These are phyloP conservation scores for Lentinus polychrous DNA, from an alignment of 1,284 basidiomycete species.

Conservation along the genomic window DNA sequence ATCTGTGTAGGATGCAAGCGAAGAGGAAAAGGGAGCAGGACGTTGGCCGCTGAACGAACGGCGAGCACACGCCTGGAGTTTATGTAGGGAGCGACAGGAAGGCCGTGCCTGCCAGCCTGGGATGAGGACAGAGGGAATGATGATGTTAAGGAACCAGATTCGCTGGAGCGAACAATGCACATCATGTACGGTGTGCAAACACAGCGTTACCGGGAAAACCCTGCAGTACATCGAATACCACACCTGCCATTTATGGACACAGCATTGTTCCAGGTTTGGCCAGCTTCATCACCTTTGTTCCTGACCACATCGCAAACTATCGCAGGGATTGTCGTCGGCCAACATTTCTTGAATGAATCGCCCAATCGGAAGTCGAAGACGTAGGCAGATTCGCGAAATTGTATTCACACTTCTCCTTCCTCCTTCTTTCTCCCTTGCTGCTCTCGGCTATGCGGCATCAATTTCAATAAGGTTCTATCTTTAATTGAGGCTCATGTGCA, in stretches of 20 bases:
- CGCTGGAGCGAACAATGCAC: conserved; percentile 22
- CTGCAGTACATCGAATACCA: conserved; percentile 20
- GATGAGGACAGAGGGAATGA: conserved; percentile 16
- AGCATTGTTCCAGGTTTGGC: conserved; percentile 23
- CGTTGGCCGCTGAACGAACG: conserved; percentile 16
- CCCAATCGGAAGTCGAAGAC: no score
- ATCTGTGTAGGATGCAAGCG: conserved; percentile 9
- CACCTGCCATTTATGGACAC: conserved; percentile 19
- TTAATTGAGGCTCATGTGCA: no score
- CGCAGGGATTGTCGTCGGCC: not conserved
- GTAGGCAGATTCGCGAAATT: no score
- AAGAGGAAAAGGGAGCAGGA: conserved; percentile 6
- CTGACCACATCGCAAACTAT: not conserved
- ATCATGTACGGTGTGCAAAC: conserved; percentile 8
- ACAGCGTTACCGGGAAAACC: conserved; percentile 6
- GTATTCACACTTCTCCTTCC: no score
- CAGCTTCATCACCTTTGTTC: conserved; percentile 4
- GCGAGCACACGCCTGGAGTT: conserved; percentile 10
- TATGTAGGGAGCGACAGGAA: conserved; percentile 19
- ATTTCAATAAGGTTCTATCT: no score
- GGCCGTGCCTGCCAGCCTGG: conserved; percentile 23
- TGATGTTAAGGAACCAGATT: conserved; percentile 21
- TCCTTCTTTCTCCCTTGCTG: no score
- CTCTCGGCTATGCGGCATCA: no score
- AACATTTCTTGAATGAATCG: no score